Conservation (phyloP, 2,329 filamentous ascomycete species). For the Knoxdaviesia capensis region DNA sequence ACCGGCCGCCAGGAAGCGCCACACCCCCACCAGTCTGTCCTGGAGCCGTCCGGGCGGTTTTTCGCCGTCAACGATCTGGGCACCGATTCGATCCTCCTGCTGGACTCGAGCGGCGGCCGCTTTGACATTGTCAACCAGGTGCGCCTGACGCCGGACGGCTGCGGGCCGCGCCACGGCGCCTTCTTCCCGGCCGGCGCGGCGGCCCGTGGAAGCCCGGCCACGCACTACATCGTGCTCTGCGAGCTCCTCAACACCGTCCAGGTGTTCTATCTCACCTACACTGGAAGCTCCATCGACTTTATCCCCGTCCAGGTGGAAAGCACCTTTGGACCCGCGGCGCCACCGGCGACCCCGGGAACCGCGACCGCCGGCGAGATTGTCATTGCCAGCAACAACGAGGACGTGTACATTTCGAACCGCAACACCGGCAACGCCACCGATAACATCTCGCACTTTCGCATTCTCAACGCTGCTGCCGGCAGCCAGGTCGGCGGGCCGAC, state of each 20-base stretch:
- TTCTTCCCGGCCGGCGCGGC: conserved; percentile 18
- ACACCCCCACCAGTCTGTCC: conserved; percentile 25
- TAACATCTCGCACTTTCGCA: conserved; percentile 24
- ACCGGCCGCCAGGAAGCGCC: conserved; percentile 13
- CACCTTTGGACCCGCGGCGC: conserved; percentile 16
- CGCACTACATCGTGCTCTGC: conserved; percentile 25
- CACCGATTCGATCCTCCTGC: conserved; percentile 23
- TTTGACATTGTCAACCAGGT: conserved; percentile 17
- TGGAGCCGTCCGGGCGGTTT: conserved; percentile 27
- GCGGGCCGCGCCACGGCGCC: conserved; percentile 22
- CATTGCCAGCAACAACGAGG: conserved; percentile 18
- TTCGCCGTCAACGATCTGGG: conserved; percentile 29
- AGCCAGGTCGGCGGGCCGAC: background rate
- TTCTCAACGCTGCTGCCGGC: conserved; percentile 8
- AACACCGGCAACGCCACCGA: conserved; percentile 22
- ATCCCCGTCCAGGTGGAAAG: conserved; percentile 16
- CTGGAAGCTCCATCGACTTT: conserved; percentile 15
- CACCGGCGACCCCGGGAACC: conserved; percentile 14
- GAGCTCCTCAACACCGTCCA: conserved; percentile 24
- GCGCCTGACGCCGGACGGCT: conserved; percentile 15
- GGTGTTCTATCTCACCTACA: conserved; percentile 21
- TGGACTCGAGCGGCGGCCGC: conserved; percentile 20
- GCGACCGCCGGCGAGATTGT: conserved; percentile 25
- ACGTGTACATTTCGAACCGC: conserved; percentile 31
- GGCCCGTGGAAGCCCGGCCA: conserved; percentile 9